Evolutionary conservation across 768 basidiomycete genomes (phyloP), one percentile per base, ranked within the genome.

Genomic region (Tylopilus intermedius): DNA sequence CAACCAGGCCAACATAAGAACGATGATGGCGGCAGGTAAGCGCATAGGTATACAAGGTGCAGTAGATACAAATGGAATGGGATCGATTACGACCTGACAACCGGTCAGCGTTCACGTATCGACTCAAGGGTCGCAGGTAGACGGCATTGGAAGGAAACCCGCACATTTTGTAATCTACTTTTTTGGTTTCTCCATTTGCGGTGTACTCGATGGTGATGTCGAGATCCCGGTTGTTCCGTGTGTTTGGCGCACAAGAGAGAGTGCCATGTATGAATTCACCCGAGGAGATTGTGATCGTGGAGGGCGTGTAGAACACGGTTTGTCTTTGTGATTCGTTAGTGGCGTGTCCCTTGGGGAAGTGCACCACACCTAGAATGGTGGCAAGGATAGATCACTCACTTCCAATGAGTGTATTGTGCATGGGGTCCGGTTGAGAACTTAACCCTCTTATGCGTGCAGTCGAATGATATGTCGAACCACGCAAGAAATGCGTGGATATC

Each of bases 381-480:
- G 18, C 13, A 42, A 8, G 15, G 18, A 42, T 8, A 27, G 40
- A 29, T 24, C 21, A 82, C 90, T 68, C 62, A 94, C 93, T 94
- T 94, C 91, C 91, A 94, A 69, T 94, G 91, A 26, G 91, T 94
- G 73, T 94, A 94, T 71, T 92, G 88, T 50, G 94, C 90, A 63
- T 98, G 96, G 13, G 96, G 96, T 11, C 96, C 96, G 11, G 96
- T 99, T 43, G 93, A 95, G 73, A 99, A 99, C 63, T 84, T 83
- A 57, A 94, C 85, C 67, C 89, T 90, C 72, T 93, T 96, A 77
- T 98, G 96, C 51, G 92, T 93, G 69, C 88, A 93, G 52, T 90
- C 87, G 75, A 99, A 99, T 39, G 84, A 79, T 65, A 95, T 88
- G 69, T 99, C 96, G 73, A 99, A 99, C 96, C 96, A 99, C 32